Base-by-base conservation (phyloP, 2,329 filamentous ascomycete genomes). In the Apiospora phragmitis region DNA sequence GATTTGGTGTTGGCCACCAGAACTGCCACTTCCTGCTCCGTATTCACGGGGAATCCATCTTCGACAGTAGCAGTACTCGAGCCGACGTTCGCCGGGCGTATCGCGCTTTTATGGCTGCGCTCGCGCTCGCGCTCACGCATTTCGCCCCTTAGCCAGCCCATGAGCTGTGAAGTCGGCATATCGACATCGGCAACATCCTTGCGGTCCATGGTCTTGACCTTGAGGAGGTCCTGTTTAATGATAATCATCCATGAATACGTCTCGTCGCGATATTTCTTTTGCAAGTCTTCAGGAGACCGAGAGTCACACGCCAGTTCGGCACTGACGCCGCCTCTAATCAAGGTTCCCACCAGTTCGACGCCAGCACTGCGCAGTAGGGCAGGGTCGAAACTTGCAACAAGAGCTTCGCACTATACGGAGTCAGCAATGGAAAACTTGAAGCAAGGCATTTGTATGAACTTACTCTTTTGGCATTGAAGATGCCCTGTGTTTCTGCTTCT, bases 201-300 rank as follows among this genome's bases (percentile, higher is more conserved):
- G 71, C 91, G 90, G 42, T 90, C 88, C 77, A 95, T 89, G 16
- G 89, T 94, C 78, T 92, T 93, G 73, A 97, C 88, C 81, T 97
- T 97, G 66, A 97, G 86, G 82, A 84, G 91, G 76, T 81, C 93
- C 72, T 90, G 92, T 79, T 97, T 97, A 77, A 97, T 91, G 72
- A 97, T 92, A 47, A 98, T 89, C 71, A 97, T 90, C 94, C 95
- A 98, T 35, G 89, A 92, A 80, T 97, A 93, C 38, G 87, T 87
- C 74, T 94, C 92, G 70, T 94, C 92, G 18, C 92, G 88, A 77
- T 97, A 92, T 77, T 91, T 91, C 38, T 91, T 89, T 18, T 94
- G 85, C 14, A 97, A 85, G 72, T 96, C 93, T 84, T 97, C 94
- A 0, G 93, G 88, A 0, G 92, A 94, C 24, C 91, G 88, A 0